Conservation (phyloP, 192 early-diverging fungal species). For the Gonapodya prolifera region DNA sequence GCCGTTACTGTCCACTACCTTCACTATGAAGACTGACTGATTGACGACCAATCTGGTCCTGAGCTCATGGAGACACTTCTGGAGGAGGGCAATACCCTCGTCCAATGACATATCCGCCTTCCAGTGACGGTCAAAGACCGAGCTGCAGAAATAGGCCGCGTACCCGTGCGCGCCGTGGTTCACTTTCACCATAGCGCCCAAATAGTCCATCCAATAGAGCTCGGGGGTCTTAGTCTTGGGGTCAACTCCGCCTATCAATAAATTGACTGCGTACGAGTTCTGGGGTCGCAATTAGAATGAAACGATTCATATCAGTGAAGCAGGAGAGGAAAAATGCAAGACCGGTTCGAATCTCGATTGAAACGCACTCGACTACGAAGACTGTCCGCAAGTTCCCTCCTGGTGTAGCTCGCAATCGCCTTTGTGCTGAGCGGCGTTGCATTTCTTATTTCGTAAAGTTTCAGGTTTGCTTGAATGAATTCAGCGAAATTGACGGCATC, state of each 20-base stretch:
- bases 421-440: constrained; percentile 65
- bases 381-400: constrained; percentile 73
- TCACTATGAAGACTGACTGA: constrained; percentile 68
- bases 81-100: constrained; percentile 68
- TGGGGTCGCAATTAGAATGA: constrained; percentile 13
- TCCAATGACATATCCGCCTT: constrained; percentile 64
- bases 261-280: constrained; percentile 79
- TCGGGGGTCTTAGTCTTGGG: constrained; percentile 53
- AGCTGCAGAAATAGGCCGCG: constrained; percentile 77
- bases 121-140: constrained; percentile 89
- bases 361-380: constrained; percentile 59
- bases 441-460: constrained; percentile 80
- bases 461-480: constrained; percentile 86
- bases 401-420: constrained; percentile 68
- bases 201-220: constrained; percentile 89
- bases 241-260: constrained; percentile 78
- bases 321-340: constrained; percentile 8
- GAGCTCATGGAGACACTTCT: constrained; percentile 73
- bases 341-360: neutral
- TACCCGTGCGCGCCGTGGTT: constrained; percentile 86
- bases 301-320: constrained; percentile 6
- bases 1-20: constrained; percentile 80
- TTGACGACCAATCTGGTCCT: constrained; percentile 74
- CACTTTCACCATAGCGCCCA: constrained; percentile 61
- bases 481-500: constrained; percentile 91